phyloP scores from a whole-genome alignment of 768 basidiomycete species.

The Boletus barrowsii region DNA sequence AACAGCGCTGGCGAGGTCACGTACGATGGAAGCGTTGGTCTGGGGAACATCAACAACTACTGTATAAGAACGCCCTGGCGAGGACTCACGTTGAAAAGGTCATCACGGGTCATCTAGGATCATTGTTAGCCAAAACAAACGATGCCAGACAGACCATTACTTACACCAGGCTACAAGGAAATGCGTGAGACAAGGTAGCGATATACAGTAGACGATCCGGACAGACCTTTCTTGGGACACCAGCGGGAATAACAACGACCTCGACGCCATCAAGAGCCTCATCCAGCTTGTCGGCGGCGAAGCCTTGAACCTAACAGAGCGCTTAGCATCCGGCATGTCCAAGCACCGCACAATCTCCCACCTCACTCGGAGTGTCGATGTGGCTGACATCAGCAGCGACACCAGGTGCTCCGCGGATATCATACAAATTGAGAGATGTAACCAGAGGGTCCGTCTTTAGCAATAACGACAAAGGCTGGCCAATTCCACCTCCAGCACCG shows the following conservation, averaged over 20 bases:
- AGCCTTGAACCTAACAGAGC: slow-evolving; percentile 66
- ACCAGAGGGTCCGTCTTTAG: slow-evolving; percentile 93
- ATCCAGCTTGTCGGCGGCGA: slow-evolving; percentile 83
- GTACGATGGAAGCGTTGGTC: slow-evolving; percentile 98
- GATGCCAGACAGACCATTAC: slow-evolving; percentile 30
- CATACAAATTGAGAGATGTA: slow-evolving; percentile 66
- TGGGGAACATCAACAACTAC: slow-evolving; percentile 27
- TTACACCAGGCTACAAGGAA: slow-evolving; percentile 71
- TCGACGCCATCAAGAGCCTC: slow-evolving; percentile 85
- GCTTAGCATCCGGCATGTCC: not conserved
- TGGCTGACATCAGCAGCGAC: slow-evolving; percentile 98
- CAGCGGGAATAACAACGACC: slow-evolving; percentile 97
- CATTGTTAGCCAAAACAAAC: slow-evolving; percentile 24
- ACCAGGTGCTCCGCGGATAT: slow-evolving; percentile 45
- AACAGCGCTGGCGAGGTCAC: slow-evolving; percentile 88
- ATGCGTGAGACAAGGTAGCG: slow-evolving; percentile 24
- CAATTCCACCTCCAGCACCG: slow-evolving; percentile 98
- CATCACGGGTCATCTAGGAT: slow-evolving; percentile 89
- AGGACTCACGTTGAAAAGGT: slow-evolving; percentile 83
- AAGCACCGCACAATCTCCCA: slow-evolving; percentile 32
- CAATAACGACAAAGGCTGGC: slow-evolving; percentile 86
- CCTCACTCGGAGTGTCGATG: slow-evolving; percentile 86
- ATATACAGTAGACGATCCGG: not conserved
- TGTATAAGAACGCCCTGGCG: not conserved
- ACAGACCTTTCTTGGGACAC: slow-evolving; percentile 94